phyloP scores from a whole-genome alignment of 352 stramenopile genomes.

The Globisporangium mamillatum region DNA sequence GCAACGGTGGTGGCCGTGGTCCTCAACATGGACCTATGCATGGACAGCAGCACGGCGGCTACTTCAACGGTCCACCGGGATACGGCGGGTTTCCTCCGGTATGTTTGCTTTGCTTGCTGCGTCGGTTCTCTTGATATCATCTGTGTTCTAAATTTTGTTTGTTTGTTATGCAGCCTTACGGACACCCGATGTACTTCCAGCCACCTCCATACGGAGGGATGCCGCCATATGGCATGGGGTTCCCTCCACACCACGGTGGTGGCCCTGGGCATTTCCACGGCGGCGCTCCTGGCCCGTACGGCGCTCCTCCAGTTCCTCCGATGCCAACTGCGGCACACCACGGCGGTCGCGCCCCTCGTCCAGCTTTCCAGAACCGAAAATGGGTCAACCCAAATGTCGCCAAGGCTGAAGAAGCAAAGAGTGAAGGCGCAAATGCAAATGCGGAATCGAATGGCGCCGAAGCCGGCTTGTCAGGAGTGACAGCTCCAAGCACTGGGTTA shows the following conservation, averaged over 20 bases:
- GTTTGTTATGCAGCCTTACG: conserved; percentile 45
- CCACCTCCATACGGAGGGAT: conserved; percentile 63
- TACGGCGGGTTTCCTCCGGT: conserved; percentile 64
- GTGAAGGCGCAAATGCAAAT: conserved; percentile 20
- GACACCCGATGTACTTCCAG: conserved; percentile 68
- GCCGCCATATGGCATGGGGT: conserved; percentile 75
- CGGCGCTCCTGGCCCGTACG: conserved; percentile 15
- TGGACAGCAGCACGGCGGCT: conserved; percentile 38
- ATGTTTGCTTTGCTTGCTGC: conserved; percentile 19
- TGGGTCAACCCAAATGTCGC: conserved; percentile 83
- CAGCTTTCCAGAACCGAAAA: conserved; percentile 75
- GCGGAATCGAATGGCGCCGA: conserved; percentile 17
- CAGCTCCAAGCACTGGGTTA: conserved; percentile 16
- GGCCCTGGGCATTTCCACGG: conserved; percentile 18
- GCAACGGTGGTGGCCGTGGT: conserved; percentile 13
- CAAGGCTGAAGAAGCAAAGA: conserved; percentile 35
- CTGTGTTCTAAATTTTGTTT: conserved; percentile 5
- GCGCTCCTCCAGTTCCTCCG: conserved; percentile 26
- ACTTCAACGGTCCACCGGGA: conserved; percentile 59
- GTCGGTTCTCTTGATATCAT: not conserved
- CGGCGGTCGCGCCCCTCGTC: conserved; percentile 37
- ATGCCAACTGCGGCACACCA: conserved; percentile 4
- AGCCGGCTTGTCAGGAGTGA: not conserved
- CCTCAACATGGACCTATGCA: conserved; percentile 17
- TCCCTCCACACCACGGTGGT: conserved; percentile 39